Evolutionary conservation across 306 rosid genomes (phyloP).

Genomic region (Citrullus colocynthis): DNA sequence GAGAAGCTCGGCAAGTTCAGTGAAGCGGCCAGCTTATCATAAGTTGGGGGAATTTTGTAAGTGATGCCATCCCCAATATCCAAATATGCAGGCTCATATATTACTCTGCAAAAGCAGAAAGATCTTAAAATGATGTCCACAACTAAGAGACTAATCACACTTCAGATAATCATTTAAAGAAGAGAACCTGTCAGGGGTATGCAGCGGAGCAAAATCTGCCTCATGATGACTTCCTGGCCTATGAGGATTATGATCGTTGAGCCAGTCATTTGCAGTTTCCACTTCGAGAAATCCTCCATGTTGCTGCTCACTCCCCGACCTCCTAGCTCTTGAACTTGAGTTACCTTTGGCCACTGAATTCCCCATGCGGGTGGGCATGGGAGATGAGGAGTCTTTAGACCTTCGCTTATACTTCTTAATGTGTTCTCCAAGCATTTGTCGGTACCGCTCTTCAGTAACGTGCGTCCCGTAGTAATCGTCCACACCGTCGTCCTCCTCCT

Average conservation of each 20-base stretch:
- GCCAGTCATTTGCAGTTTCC: slow-evolving; percentile 58
- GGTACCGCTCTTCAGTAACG: slow-evolving; percentile 68
- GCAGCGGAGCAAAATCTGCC: slow-evolving; percentile 24
- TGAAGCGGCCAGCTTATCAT: slow-evolving; percentile 59
- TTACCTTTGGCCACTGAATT: slow-evolving; percentile 32
- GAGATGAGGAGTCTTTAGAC: slow-evolving; percentile 58
- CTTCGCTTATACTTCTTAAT: slow-evolving; percentile 79
- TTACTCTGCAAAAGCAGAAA: slow-evolving; percentile 36
- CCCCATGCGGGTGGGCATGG: slow-evolving; percentile 35
- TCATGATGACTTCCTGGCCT: slow-evolving; percentile 45
- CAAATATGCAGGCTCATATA: slow-evolving; percentile 73
- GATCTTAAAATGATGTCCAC: background rate
- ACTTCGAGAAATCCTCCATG: slow-evolving; percentile 43
- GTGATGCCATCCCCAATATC: slow-evolving; percentile 81
- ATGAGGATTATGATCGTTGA: slow-evolving; percentile 35
- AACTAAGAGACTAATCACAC: background rate
- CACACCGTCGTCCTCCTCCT: slow-evolving; percentile 54
- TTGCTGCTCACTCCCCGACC: slow-evolving; percentile 44
- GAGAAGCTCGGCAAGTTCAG: slow-evolving; percentile 77
- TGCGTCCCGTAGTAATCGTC: slow-evolving; percentile 34
- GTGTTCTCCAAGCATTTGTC: slow-evolving; percentile 95
- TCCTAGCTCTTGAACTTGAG: slow-evolving; percentile 40
- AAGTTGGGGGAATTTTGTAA: slow-evolving; percentile 79
- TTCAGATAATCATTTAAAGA: background rate
- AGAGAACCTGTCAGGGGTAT: slow-evolving; percentile 50